A percentile compares a stretch with the other conserved stretches of the same genome.
Conservation (phyloP, 805 yeast genomes). For the Starmera dryadoides region DNA sequence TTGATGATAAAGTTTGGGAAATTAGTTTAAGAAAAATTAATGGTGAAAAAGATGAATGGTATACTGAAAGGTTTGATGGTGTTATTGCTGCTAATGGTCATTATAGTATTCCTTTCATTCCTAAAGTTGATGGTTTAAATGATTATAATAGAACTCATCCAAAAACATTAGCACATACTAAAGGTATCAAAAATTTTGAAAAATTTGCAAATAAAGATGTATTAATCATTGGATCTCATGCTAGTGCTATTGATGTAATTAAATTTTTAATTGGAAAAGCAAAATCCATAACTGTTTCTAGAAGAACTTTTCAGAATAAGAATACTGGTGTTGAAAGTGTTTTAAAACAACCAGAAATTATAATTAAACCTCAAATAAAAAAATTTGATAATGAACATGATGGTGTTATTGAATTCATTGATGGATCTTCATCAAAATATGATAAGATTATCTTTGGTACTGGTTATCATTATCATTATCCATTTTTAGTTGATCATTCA, state of each 20-base stretch:
- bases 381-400: constrained; percentile 16
- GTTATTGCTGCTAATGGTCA: constrained; percentile 35
- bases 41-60: constrained; percentile 24
- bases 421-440: constrained; percentile 22
- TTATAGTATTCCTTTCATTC: constrained; percentile 32
- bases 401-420: constrained; percentile 22
- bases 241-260: constrained; percentile 32
- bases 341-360: constrained; percentile 21
- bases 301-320: constrained; percentile 44
- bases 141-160: constrained; percentile 14
- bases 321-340: constrained; percentile 38
- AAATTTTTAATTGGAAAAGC: constrained; percentile 28
- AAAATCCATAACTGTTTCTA: constrained; percentile 44
- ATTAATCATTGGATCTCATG: constrained; percentile 32
- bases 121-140: constrained; percentile 16
- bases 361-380: constrained; percentile 23
- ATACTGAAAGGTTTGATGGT: constrained; percentile 29
- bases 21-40: constrained; percentile 13
- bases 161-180: constrained; percentile 41
- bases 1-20: constrained; percentile 23
- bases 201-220: constrained; percentile 13
- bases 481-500: constrained; percentile 23
- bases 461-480: constrained; percentile 39
- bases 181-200: constrained; percentile 22
- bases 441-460: constrained; percentile 40